Base-by-base conservation (phyloP, 139 green algal genomes). In the Closterium sp. region DNA sequence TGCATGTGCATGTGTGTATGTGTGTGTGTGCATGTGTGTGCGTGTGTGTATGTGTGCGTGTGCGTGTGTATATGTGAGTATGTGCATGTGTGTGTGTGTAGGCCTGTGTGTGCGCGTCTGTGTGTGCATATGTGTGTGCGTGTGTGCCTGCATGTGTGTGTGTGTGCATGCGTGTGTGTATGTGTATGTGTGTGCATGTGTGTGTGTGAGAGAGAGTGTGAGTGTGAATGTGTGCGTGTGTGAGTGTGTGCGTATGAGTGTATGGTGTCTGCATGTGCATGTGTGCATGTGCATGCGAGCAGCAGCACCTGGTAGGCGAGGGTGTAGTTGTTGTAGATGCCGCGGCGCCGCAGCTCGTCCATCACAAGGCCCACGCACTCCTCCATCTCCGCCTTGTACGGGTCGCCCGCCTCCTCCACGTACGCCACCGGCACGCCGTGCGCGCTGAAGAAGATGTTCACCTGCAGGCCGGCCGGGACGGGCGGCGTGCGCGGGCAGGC, bases 301-400 rank as follows among this genome's bases (percentile, higher is more conserved):
- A 21, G 23, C 19, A 1, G 28, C 3, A 87, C 91, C 96, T 99
- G 98, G 94, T 99, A 99, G 0, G 98, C 98, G 69, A 99, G 96
- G 31, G 97, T 99, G 96, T 99, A 96, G 25, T 91, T 84, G 95
- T 99, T 99, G 86, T 81, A 32, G 55, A 97, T 81, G 9, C 96
- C 97, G 1, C 97, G 89, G 16, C 84, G 36, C 38, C 89, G 43
- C 86, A 99, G 92, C 95, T 98, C 96, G 6, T 89, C 84, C 97
- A 99, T 98, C 93, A 99, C 98, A n/a, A 99, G 95, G 30, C 43
- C 76, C 33, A 99, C 96, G 93, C 98, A 99, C 93, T 99, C 96
- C 96, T 99, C 98, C 98, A 99, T 99, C 96, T 99, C 98, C 88
- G 96, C 95, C 91, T 98, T 98, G 96, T 99, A 99, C 1, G 98